Evolutionary conservation across 2,329 filamentous ascomycete genomes (phyloP).

Genomic region (Colletotrichum echinochloae): DNA sequence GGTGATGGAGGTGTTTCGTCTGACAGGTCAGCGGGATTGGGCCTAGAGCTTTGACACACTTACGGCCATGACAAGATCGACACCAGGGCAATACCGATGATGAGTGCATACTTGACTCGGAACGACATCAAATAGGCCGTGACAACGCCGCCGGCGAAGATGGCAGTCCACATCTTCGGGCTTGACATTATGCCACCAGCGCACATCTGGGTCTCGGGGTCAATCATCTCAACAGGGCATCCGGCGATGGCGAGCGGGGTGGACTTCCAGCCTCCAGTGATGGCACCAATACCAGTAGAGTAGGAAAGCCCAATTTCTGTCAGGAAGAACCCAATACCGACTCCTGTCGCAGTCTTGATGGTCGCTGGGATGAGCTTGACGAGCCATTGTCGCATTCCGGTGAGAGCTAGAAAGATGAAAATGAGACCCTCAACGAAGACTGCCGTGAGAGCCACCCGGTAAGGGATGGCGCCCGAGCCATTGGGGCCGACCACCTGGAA

Average conservation of each 20-base stretch:
- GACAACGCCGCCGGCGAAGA: slow-evolving; percentile 82
- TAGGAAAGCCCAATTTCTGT: slow-evolving; percentile 78
- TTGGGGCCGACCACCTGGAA: slow-evolving; percentile 75
- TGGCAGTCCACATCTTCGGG: slow-evolving; percentile 88
- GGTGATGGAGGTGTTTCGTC: slow-evolving; percentile 75
- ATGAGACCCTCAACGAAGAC: slow-evolving; percentile 75
- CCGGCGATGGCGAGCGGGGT: slow-evolving; percentile 84
- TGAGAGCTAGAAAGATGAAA: slow-evolving; percentile 72
- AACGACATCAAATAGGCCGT: slow-evolving; percentile 86
- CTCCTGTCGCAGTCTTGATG: slow-evolving; percentile 74
- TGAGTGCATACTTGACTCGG: slow-evolving; percentile 79
- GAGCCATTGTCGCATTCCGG: slow-evolving; percentile 80
- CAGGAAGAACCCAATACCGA: slow-evolving; percentile 74
- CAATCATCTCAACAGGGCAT: slow-evolving; percentile 69
- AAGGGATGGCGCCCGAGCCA: slow-evolving; percentile 67
- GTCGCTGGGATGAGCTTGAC: slow-evolving; percentile 73
- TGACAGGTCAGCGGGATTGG: slow-evolving; percentile 46
- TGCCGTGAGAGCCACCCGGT: slow-evolving; percentile 70
- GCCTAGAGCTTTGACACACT: slow-evolving; percentile 47
- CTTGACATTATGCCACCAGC: slow-evolving; percentile 77
- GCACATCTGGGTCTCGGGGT: slow-evolving; percentile 62
- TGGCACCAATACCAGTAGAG: slow-evolving; percentile 83
- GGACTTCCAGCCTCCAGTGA: slow-evolving; percentile 73
- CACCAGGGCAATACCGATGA: slow-evolving; percentile 78
- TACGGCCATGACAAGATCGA: slow-evolving; percentile 81